Conservation (phyloP, 108 stramenopile species). For the Aurantiochytrium sp. region DNA sequence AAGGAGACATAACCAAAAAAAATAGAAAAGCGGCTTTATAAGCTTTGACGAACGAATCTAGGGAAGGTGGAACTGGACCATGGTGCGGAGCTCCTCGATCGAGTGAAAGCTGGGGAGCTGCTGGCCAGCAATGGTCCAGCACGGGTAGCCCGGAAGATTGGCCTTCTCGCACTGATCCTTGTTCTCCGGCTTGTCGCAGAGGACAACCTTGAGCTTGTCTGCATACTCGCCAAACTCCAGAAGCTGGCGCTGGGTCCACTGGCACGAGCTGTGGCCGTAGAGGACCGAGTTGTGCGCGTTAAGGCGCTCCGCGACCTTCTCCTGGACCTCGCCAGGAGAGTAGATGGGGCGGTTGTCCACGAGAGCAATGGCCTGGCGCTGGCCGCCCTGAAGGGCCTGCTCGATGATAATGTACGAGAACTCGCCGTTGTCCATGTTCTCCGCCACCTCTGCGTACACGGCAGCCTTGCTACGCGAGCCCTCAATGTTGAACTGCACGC, state of each 20-base stretch:
- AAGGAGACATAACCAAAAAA: too few relatives aligned
- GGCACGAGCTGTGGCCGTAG: slow-evolving; percentile 9
- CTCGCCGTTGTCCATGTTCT: slow-evolving; percentile 27
- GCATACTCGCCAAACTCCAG: slow-evolving; percentile 8
- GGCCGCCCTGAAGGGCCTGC: background rate
- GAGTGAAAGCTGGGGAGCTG: slow-evolving; percentile 10
- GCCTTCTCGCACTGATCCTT: slow-evolving; percentile 12
- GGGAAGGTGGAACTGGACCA: background rate
- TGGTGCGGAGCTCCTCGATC: background rate
- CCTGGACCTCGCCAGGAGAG: background rate
- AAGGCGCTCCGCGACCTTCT: background rate
- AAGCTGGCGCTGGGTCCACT: slow-evolving; percentile 14
- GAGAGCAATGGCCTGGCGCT: background rate
- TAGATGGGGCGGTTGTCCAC: slow-evolving; percentile 14
- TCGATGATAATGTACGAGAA: slow-evolving; percentile 19
- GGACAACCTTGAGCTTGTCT: slow-evolving; percentile 7
- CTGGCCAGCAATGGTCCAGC: background rate
- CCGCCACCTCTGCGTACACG: slow-evolving; percentile 39
- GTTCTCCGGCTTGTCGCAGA: slow-evolving; percentile 8
- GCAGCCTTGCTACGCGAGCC: slow-evolving; percentile 30
- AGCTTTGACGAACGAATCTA: background rate
- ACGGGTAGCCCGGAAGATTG: background rate
- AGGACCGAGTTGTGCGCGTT: background rate
- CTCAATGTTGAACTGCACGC: slow-evolving; percentile 16
- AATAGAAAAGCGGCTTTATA: too few relatives aligned